phyloP scores from a whole-genome alignment of 2,329 filamentous ascomycete genomes.

The Sporothrix luriei region DNA sequence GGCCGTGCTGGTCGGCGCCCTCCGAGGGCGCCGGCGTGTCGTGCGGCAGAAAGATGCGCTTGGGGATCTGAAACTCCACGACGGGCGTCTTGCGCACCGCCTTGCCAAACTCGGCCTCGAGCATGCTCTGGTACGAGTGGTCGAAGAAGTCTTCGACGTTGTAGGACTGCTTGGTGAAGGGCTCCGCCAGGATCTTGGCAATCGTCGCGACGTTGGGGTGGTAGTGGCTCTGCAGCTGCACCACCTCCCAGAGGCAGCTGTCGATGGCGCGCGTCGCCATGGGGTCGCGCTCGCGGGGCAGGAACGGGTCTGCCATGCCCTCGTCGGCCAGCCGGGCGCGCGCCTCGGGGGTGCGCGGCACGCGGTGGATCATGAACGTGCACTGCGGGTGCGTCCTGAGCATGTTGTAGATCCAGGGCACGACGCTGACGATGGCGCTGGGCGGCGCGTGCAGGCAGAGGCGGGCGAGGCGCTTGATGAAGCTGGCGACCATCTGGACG shows the following conservation, averaged over 20 bases:
- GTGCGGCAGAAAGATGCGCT: conserved; percentile 69
- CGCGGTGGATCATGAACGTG: conserved; percentile 94
- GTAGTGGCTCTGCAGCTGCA: conserved; percentile 88
- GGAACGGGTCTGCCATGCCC: conserved; percentile 72
- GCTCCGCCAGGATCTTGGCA: conserved; percentile 89
- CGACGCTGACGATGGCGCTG: conserved; percentile 80
- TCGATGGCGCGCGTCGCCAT: conserved; percentile 86
- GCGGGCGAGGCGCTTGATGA: conserved; percentile 88
- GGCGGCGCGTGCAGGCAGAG: conserved; percentile 87
- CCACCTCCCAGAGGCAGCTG: conserved; percentile 92
- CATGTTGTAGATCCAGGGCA: conserved; percentile 95
- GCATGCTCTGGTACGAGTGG: conserved; percentile 83
- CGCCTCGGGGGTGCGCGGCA: conserved; percentile 59
- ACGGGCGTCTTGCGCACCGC: conserved; percentile 83
- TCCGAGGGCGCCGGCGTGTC: conserved; percentile 45
- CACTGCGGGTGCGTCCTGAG: conserved; percentile 86
- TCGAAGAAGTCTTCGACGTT: conserved; percentile 97
- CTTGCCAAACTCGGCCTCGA: conserved; percentile 82
- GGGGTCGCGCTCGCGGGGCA: conserved; percentile 74
- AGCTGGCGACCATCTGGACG: conserved; percentile 86
- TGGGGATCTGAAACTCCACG: conserved; percentile 92
- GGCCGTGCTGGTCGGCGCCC: conserved; percentile 38
- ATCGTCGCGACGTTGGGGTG: conserved; percentile 96
- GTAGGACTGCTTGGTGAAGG: conserved; percentile 95
- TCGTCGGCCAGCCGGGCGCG: conserved; percentile 59